Evolutionary conservation across 768 basidiomycete species (phyloP).

Genomic region (Phaffia australis): DNA sequence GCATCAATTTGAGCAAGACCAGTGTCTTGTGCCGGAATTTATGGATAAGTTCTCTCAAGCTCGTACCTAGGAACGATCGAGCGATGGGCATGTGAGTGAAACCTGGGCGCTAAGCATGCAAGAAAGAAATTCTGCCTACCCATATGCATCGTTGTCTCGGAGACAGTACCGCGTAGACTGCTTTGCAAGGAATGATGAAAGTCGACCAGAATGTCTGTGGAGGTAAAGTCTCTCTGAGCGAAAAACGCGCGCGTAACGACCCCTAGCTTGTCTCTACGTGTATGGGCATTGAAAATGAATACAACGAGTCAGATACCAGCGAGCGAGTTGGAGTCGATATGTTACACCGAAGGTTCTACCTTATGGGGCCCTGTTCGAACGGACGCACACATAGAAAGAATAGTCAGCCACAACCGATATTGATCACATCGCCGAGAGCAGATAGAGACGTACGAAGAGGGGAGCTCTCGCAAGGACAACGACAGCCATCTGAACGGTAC

Average conservation of each 20-base stretch:
- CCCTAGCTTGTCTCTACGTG: slow-evolving; percentile 69
- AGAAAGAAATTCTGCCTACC: slow-evolving; percentile 43
- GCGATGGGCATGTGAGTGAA: not conserved
- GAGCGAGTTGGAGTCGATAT: slow-evolving; percentile 12
- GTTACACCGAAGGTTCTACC: slow-evolving; percentile 41
- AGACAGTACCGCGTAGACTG: slow-evolving; percentile 65
- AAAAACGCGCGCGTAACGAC: slow-evolving; percentile 89
- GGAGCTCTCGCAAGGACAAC: slow-evolving; percentile 64
- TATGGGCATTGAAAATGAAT: not conserved
- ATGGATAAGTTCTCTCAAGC: slow-evolving; percentile 74
- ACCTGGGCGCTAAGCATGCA: not conserved
- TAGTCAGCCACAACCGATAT: not conserved
- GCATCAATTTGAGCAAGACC: slow-evolving; percentile 83
- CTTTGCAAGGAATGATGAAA: slow-evolving; percentile 67
- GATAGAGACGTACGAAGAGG: slow-evolving; percentile 34
- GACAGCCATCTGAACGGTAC: slow-evolving; percentile 94
- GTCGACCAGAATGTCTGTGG: slow-evolving; percentile 77
- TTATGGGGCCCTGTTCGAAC: slow-evolving; percentile 59
- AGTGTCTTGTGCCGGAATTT: slow-evolving; percentile 86
- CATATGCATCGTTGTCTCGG: slow-evolving; percentile 89
- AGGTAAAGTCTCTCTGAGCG: slow-evolving; percentile 78
- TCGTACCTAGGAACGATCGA: slow-evolving; percentile 42
- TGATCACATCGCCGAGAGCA: not conserved
- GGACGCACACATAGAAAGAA: slow-evolving; percentile 7
- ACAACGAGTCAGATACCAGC: not conserved